phyloP scores from a whole-genome alignment of 805 yeast species.

The Candida anglica region DNA sequence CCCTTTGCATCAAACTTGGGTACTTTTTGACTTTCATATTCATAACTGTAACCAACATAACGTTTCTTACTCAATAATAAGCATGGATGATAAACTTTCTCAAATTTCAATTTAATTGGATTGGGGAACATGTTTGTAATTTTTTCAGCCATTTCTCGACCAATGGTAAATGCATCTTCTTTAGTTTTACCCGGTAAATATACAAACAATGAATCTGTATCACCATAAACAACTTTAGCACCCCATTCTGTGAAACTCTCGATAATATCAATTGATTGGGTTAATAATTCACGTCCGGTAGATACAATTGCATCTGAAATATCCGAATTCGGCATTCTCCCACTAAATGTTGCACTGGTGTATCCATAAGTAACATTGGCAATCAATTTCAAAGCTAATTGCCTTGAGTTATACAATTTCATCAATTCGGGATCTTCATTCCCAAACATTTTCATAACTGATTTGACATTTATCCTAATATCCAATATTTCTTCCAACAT shows the following conservation, averaged over 20 bases:
- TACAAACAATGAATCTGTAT: slow-evolving; percentile 91
- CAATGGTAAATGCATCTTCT: slow-evolving; percentile 74
- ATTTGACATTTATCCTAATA: slow-evolving; percentile 73
- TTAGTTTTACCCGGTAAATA: slow-evolving; percentile 79
- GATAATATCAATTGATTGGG: slow-evolving; percentile 64
- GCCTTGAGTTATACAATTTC: slow-evolving; percentile 67
- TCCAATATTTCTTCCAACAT: slow-evolving; percentile 83
- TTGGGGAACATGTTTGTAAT: slow-evolving; percentile 69
- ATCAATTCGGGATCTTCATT: slow-evolving; percentile 42
- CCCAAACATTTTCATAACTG: slow-evolving; percentile 55
- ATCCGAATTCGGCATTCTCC: slow-evolving; percentile 96
- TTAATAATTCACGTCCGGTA: slow-evolving; percentile 82
- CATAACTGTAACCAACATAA: slow-evolving; percentile 85
- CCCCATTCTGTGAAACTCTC: slow-evolving; percentile 60
- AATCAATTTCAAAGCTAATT: slow-evolving; percentile 79
- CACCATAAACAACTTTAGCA: slow-evolving; percentile 94
- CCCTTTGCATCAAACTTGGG: slow-evolving; percentile 95
- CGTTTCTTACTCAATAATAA: slow-evolving; percentile 77
- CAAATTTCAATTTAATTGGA: slow-evolving; percentile 83
- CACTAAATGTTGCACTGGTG: slow-evolving; percentile 90
- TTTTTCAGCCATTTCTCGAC: slow-evolving; percentile 60
- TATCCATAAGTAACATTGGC: slow-evolving; percentile 98
- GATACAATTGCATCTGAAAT: slow-evolving; percentile 93
- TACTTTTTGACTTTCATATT: slow-evolving; percentile 44
- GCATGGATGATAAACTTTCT: slow-evolving; percentile 88